phyloP scores from a whole-genome alignment of 345 rosid species.

The Litchi chinensis region DNA sequence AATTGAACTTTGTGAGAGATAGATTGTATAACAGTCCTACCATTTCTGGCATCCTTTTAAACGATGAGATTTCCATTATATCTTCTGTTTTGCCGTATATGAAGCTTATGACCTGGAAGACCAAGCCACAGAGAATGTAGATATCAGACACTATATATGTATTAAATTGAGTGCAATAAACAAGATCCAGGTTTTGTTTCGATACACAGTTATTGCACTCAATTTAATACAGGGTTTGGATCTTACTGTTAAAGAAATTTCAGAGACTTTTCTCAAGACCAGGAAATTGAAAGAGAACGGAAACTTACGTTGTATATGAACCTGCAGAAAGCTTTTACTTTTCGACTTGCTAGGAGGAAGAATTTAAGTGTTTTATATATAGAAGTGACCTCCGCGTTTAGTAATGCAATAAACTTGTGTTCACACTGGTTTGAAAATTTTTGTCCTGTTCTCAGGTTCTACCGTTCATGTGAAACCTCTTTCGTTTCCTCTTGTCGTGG shows the following conservation, averaged over 20 bases:
- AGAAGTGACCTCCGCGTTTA: not conserved
- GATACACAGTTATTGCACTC: not conserved
- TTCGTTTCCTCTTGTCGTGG: too few species aligned
- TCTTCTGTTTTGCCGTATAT: not conserved
- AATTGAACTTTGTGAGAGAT: not conserved
- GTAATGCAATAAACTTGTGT: not conserved
- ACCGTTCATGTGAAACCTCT: too few species aligned
- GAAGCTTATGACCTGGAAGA: not conserved
- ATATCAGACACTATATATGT: not conserved
- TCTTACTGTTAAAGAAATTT: not conserved
- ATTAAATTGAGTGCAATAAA: not conserved
- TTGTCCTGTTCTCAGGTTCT: not conserved
- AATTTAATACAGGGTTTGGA: not conserved
- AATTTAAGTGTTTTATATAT: not conserved
- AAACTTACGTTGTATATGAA: not conserved
- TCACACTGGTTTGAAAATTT: slow-evolving; percentile 15
- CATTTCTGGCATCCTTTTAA: slow-evolving; percentile 6
- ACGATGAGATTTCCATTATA: slow-evolving; percentile 14
- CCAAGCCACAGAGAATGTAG: not conserved
- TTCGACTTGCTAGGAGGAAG: not conserved
- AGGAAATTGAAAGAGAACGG: not conserved
- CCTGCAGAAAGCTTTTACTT: not conserved
- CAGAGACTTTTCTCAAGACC: not conserved
- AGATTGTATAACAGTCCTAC: not conserved
- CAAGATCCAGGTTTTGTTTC: not conserved